Base-by-base conservation (phyloP, 805 yeast species). In the Yamadazyma kitorensis region DNA sequence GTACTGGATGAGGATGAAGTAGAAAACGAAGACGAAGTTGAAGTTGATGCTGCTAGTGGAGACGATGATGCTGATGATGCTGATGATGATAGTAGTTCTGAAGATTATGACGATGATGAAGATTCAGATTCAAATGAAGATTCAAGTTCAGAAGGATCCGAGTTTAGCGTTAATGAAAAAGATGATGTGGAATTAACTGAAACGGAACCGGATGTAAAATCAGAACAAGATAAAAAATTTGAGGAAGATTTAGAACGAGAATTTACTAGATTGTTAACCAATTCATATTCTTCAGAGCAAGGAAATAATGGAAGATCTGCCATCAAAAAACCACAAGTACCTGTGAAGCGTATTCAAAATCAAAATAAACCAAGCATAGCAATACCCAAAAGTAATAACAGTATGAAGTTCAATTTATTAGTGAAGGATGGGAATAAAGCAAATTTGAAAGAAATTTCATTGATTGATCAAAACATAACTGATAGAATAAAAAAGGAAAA, bases 201-300 rank as follows among this genome's bases (percentile, higher is more conserved):
- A 24, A 26, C 30, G 9, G 40, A 36, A 12, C 31, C 31, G 3
- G 40, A 33, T 25, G 55, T 55, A 31, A 64, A 64, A 33, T 17
- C 16, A 66, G 58, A 67, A 61, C 24, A 12, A 13, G 74, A 69
- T 33, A 54, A 50, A 20, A 66, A 66, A 40, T 67, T 76, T 17
- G 72, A 67, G 20, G 74, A 68, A 3, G 76, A 71, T 22, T 43
- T 83, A 31, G 86, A 80, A 24, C 67, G 58, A 32, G 83, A 81
- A 45, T 74, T 77, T 40, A 72, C 72, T 37, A 61, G 55, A 33
- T 54, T 82, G 48, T 61, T 80, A 40, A 47, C 59, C n/a, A 80
- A 76, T 14, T 68, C 83, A 7, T 57, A 75, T 38, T 72, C 34
- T 39, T 15, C 36, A 2, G n/a, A 11, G 6, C 4, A 8, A 6